A percentile compares a stretch with the other conserved stretches of the same genome.
Evolutionary conservation across 1,284 basidiomycete species (phyloP).

Genomic region (Xerocomus cyaneibrunnescens): DNA sequence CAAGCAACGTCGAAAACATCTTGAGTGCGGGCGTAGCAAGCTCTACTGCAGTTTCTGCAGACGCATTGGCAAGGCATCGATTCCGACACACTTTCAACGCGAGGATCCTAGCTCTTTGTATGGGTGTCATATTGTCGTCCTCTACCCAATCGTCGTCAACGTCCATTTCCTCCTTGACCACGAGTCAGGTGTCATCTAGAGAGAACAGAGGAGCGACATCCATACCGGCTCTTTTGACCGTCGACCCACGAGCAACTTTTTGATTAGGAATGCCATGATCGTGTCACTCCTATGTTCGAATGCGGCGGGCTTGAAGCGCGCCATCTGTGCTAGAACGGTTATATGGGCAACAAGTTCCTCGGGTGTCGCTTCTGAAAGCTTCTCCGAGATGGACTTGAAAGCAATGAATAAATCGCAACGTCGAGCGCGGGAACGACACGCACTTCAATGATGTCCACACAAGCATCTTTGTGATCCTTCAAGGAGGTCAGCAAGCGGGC

Average conservation of each 20-base stretch:
- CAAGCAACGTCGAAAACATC: constrained; percentile 68
- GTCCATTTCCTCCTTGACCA: constrained; percentile 45
- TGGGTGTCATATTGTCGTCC: constrained; percentile 56
- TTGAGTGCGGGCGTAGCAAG: constrained; percentile 74
- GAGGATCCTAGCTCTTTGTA: constrained; percentile 67
- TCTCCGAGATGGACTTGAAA: constrained; percentile 55
- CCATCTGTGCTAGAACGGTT: constrained; percentile 74
- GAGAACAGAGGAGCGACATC: constrained; percentile 2
- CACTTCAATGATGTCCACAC: constrained; percentile 65
- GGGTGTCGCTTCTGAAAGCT: constrained; percentile 50
- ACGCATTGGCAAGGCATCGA: constrained; percentile 69
- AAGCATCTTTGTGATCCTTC: constrained; percentile 52
- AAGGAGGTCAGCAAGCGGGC: constrained; percentile 71
- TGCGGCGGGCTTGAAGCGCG: constrained; percentile 63
- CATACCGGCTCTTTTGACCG: constrained; percentile 49
- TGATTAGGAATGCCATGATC: constrained; percentile 71
- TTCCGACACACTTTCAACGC: constrained; percentile 79
- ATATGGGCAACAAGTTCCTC: constrained; percentile 66
- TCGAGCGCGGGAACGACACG: constrained; percentile 18
- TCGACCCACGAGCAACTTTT: constrained; percentile 66
- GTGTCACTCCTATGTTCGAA: constrained; percentile 79
- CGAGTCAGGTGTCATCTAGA: constrained; percentile 1
- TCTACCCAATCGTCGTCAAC: constrained; percentile 76
- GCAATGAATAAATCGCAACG: neutral
- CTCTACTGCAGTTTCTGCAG: constrained; percentile 58